phyloP scores from a whole-genome alignment of 1,139 yeast species.

The Suhomyces bolitotheri region DNA sequence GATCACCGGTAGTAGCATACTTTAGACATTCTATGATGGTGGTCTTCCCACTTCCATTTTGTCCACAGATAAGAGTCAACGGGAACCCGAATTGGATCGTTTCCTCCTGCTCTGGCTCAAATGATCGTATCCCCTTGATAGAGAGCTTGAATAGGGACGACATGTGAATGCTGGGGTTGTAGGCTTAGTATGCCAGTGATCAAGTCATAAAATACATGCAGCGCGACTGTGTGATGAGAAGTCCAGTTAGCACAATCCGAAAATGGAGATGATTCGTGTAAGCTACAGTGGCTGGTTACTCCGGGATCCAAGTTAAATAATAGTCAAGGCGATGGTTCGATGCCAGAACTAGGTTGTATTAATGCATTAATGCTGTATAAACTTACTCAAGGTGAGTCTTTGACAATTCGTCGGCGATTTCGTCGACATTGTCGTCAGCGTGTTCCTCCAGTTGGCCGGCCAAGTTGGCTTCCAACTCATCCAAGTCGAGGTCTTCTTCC shows the following conservation, averaged over 20 bases:
- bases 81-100: slow-evolving; percentile 91
- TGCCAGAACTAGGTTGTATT: too few species aligned
- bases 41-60: slow-evolving; percentile 98
- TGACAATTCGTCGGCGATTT: slow-evolving; percentile 58
- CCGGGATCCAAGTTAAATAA: too few species aligned
- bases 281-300: too few species aligned
- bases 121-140: slow-evolving; percentile 88
- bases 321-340: too few species aligned
- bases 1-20: slow-evolving; percentile 92
- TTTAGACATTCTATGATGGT: slow-evolving; percentile 92
- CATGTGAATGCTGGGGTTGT: slow-evolving; percentile 43
- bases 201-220: too few species aligned
- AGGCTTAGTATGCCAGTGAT: too few species aligned
- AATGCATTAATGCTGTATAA: too few species aligned
- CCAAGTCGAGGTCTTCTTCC: slow-evolving; percentile 54
- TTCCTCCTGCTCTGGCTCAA: slow-evolving; percentile 78
- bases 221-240: too few species aligned
- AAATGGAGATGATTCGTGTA: too few species aligned
- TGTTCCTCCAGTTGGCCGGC: slow-evolving; percentile 30
- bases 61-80: slow-evolving; percentile 89
- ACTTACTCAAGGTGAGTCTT: slow-evolving; percentile 45
- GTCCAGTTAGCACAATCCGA: too few species aligned
- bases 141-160: slow-evolving; percentile 75
- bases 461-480: slow-evolving; percentile 62
- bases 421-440: slow-evolving; percentile 51